Evolutionary conservation across 2,329 filamentous ascomycete genomes (phyloP), one percentile per base, ranked within the genome.

Genomic region (Microcyclospora pomicola): DNA sequence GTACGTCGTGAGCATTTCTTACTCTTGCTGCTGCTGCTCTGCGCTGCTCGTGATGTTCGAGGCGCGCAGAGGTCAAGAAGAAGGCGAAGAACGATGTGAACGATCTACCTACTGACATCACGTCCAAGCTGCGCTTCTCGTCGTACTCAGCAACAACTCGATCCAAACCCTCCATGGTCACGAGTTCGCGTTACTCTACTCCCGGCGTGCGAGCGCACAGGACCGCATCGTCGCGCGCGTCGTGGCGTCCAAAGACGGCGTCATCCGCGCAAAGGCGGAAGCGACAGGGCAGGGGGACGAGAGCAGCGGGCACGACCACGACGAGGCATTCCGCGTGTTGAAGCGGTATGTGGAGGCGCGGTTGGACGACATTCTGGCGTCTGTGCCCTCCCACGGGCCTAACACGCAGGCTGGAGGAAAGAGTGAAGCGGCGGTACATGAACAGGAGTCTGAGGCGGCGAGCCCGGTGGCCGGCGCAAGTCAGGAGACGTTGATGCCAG

Each of bases 251-350:
- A 41, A 45, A 9, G 29, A 38, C 15, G 47, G 45, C 24, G 40
- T 48, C 9, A 48, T 52, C n/a, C 35, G 34, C n/a, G 47, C 46
- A 7, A 52, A 52, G 34, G 42, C 51, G 14, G 50, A 49, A 31
- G 36, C 46, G 7, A 7, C 19, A 24, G 19, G 19, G 19, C 19
- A 24, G 4, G 19, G 19, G 7, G 19, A 24, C 7, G 33, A 30
- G 9, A 31, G 29, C 7, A 44, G 48, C 33, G 50, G 47, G 3
- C 39, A 43, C 15, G 39, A 47, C 15, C 44, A 50, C 4, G 36
- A 36, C 6, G 47, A 53, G 31, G 50, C 49, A 2, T 52, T 51
- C 15, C 35, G 28, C 15, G 44, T 37, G 13, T 45, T 54, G n/a
- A 46, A 43, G 39, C 43, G 38, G 35, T 37, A 51, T 40, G 46